Percentiles rank a stretch among this genome's conserved stretches.
Conservation (phyloP, 768 basidiomycete species). For the Pleurotus tuber-regium region DNA sequence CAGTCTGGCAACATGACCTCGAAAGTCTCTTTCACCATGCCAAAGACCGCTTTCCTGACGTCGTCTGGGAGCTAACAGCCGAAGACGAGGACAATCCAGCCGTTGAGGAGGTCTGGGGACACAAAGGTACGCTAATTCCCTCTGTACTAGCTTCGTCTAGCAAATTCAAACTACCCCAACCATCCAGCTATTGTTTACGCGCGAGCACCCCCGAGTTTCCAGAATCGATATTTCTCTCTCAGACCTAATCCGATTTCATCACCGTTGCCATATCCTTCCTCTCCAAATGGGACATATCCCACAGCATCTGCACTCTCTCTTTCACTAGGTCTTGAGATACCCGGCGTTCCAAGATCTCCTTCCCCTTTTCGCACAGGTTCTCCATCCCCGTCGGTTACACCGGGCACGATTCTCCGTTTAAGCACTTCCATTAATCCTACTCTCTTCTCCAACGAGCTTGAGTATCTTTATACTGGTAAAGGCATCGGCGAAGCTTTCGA, state of each 20-base stretch:
- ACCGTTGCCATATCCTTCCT: slow-evolving; percentile 41
- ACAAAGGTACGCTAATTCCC: slow-evolving; percentile 69
- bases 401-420: slow-evolving; percentile 54
- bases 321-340: slow-evolving; percentile 40
- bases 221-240: slow-evolving; percentile 84
- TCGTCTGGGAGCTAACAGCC: slow-evolving; percentile 77
- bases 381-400: slow-evolving; percentile 41
- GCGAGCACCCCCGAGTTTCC: slow-evolving; percentile 89
- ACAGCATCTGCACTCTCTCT: slow-evolving; percentile 65
- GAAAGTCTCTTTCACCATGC: slow-evolving; percentile 73
- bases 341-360: slow-evolving; percentile 41
- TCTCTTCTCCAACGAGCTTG: slow-evolving; percentile 86
- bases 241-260: slow-evolving; percentile 58
- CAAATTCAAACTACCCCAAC: background rate
- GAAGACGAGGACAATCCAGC: slow-evolving; percentile 46
- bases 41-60: slow-evolving; percentile 94
- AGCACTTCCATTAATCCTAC: slow-evolving; percentile 69
- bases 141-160: background rate
- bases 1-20: slow-evolving; percentile 80
- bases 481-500: slow-evolving; percentile 87
- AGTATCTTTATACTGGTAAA: slow-evolving; percentile 92
- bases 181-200: slow-evolving; percentile 86
- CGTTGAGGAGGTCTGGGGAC: slow-evolving; percentile 79
- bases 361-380: slow-evolving; percentile 45
- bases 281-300: slow-evolving; percentile 48